Conservation (phyloP, 2,329 filamentous ascomycete species). For the Ascochyta rabiei region DNA sequence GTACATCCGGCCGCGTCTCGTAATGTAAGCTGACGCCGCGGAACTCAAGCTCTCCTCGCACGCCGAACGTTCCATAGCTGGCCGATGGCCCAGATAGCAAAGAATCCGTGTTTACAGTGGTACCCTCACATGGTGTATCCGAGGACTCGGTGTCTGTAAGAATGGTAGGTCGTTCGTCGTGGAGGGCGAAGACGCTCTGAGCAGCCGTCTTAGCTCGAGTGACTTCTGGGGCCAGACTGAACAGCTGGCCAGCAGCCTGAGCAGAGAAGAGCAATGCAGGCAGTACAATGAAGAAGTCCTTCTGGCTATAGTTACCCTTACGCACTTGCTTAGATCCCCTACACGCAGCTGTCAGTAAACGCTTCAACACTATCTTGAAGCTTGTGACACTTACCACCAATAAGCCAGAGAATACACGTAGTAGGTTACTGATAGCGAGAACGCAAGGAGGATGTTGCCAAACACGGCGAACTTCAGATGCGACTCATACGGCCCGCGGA, state of each 20-base stretch:
- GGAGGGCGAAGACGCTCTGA: slow-evolving; percentile 51
- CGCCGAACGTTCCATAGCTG: slow-evolving; percentile 25
- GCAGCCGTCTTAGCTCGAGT: slow-evolving; percentile 53
- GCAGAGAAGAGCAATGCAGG: slow-evolving; percentile 55
- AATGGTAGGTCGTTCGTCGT: slow-evolving; percentile 50
- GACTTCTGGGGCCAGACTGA: slow-evolving; percentile 55
- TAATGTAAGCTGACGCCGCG: slow-evolving; percentile 43
- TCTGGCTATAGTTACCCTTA: slow-evolving; percentile 49
- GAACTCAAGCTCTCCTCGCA: slow-evolving; percentile 42
- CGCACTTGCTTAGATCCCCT: slow-evolving; percentile 52
- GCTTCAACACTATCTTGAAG: slow-evolving; percentile 7
- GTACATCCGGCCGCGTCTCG: slow-evolving; percentile 36
- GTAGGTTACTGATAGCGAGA: slow-evolving; percentile 54
- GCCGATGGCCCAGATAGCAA: slow-evolving; percentile 23
- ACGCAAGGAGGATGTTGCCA: slow-evolving; percentile 52
- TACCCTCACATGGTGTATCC: background rate
- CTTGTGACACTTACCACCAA: slow-evolving; percentile 50
- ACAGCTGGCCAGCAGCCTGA: slow-evolving; percentile 54
- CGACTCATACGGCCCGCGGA: slow-evolving; percentile 49
- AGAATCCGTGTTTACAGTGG: slow-evolving; percentile 3
- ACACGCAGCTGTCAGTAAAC: background rate
- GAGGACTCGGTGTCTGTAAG: slow-evolving; percentile 24
- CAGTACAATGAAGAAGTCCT: slow-evolving; percentile 54
- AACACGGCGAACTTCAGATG: slow-evolving; percentile 49
- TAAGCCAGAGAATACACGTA: slow-evolving; percentile 58